These are phyloP conservation scores for Globisporangium viniferum DNA, from an alignment of 352 stramenopile genomes.

Conservation along the genomic window DNA sequence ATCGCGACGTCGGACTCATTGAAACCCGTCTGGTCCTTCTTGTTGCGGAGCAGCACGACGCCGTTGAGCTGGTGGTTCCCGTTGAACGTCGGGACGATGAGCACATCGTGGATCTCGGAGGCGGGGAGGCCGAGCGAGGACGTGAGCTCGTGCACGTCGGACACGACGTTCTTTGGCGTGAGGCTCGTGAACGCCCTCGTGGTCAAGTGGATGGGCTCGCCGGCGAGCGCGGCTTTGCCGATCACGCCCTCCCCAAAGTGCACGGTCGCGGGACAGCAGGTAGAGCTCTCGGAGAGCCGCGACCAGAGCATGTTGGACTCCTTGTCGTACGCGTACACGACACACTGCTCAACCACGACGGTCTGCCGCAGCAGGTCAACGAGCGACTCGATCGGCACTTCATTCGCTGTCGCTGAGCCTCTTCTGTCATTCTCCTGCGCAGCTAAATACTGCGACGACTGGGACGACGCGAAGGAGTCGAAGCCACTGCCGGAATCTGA, in stretches of 20 bases:
- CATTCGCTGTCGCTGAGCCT: constrained; percentile 17
- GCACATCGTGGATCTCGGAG: constrained; percentile 33
- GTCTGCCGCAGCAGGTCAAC: constrained; percentile 52
- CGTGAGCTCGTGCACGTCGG: constrained; percentile 18
- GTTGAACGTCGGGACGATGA: constrained; percentile 55
- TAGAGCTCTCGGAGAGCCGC: constrained; percentile 28
- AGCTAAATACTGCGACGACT: background rate
- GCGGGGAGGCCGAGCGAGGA: constrained; percentile 5
- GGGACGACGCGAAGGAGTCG: background rate
- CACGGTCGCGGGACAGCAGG: constrained; percentile 34
- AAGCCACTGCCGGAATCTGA: background rate
- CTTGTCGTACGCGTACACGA: constrained; percentile 56
- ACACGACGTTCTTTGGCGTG: constrained; percentile 9
- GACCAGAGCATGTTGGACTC: constrained; percentile 50
- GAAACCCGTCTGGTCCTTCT: constrained; percentile 28
- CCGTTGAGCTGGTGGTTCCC: constrained; percentile 45
- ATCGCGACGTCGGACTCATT: constrained; percentile 57
- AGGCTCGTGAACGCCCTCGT: constrained; percentile 15
- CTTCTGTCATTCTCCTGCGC: background rate
- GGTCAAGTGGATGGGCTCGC: constrained; percentile 28
- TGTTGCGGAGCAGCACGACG: constrained; percentile 55
- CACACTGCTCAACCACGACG: constrained; percentile 50
- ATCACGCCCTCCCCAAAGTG: constrained; percentile 53
- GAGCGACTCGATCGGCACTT: constrained; percentile 35
- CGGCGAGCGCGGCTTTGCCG: constrained; percentile 27